Base-by-base conservation (phyloP, 495 filamentous ascomycete genomes). In the Letharia lupina region DNA sequence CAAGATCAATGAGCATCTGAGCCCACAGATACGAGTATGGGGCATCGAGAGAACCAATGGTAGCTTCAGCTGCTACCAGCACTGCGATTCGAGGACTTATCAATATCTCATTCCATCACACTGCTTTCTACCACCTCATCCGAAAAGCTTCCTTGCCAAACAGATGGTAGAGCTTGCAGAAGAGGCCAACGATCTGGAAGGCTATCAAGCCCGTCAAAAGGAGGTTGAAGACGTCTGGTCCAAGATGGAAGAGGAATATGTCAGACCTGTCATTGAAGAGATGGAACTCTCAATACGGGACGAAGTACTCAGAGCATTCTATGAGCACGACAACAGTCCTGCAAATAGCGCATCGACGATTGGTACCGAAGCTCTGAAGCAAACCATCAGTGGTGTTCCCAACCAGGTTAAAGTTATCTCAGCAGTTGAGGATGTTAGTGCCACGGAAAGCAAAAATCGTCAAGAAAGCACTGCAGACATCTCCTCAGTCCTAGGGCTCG, bases 41-140 rank as follows among this genome's bases (percentile, higher is more conserved):
- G 94, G 90, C 11, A 87, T 96, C 60, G 83, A 94, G 72, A 79
- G 89, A 31, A 93, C 93, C 2, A 91, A 84, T 70, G 89, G 88
- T 63, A 81, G 86, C 62, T 98, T 98, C 80, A 96, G 87, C 74
- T 89, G 87, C 75, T 98, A 98, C 73, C 87, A 94, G 70, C 81
- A 90, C 50, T 96, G 93, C 72, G 94, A 98, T 72, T 96, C 91
- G 15, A 84, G 94, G 63, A 90, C 91, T 75, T 98, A 98, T 76
- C 94, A 98, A 73, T 98, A 98, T 72, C 80, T 98, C 48, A 90
- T 98, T 75, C 94, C 94, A 12, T 91, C 88, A 37, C 89, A 96
- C 73, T 88, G 87, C 63, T 91, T 98, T 63, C 77, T 98, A 50
- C 95, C 94, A 40, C 95, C 94, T 7, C 91, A 97, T 69, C 93